Base-by-base conservation (phyloP, 768 basidiomycete species). In the Lactarius quietus region DNA sequence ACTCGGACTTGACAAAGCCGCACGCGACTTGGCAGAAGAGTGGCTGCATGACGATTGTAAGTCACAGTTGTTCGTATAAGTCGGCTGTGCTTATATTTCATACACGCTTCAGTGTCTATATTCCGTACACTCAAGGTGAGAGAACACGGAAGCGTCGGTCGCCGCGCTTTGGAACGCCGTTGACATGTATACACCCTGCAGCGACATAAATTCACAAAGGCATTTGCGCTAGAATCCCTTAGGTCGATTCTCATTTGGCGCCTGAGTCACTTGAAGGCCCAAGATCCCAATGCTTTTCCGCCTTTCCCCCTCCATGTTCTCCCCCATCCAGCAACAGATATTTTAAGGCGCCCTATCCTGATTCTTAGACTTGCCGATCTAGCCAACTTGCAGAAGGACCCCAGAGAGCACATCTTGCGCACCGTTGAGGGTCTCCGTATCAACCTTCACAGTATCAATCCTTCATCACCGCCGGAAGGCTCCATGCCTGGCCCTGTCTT, bases 21-120 rank as follows among this genome's bases (percentile, higher is more conserved):
- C 81, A 65, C 74, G 77, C 63, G 76, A 79, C 66, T 84, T 83
- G 83, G 82, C 84, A 31, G 78, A 74, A 41, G 81, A 83, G 72
- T 92, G 87, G 88, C 74, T 90, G 36, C 76, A 78, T 35, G 89
- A 92, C 78, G 82, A 81, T 54, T 77, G 89, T 90, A 78, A 71
- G 84, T 79, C 18, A 20, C 39, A 23, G 15, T 28, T 57, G 41
- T 35, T 23, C 33, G 14, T 51, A 7, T n/a, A 15, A 51, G 12
- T 51, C 15, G 48, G 48, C 14, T 51, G 26, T 14, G 26, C 48
- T 51, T 23, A 51, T 26, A 51, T 51, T 51, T 15, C n/a, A 31
- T 26, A n/a, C 9, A 18, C 17, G 45, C n/a, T n/a, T 6, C 53
- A 75, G 77, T 68, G n/a, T 73, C 75, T 9, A 66, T 77, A 18